phyloP scores from a whole-genome alignment of 495 filamentous ascomycete genomes.

The Xylaria longipes region DNA sequence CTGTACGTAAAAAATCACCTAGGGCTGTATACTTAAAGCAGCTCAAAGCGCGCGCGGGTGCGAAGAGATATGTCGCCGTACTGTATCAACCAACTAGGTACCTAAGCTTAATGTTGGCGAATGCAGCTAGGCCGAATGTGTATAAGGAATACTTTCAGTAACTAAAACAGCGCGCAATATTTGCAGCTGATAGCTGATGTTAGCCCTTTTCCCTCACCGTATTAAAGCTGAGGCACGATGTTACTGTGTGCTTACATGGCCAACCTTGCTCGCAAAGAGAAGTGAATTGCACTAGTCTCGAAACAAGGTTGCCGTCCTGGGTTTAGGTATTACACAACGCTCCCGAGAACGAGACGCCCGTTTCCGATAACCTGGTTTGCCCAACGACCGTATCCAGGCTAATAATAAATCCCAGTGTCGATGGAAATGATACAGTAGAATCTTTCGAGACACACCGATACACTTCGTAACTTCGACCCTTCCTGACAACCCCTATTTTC shows the following conservation, averaged over 20 bases:
- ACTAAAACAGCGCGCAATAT: neutral
- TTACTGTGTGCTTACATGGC: constrained; percentile 3
- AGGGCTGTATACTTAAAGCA: neutral
- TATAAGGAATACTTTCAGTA: neutral
- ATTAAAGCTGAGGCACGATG: neutral
- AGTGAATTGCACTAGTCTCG: neutral
- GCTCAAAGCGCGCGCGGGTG: neutral
- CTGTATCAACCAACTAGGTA: neutral
- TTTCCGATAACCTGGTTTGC: constrained; percentile 26
- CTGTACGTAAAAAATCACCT: neutral
- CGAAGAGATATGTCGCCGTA: neutral
- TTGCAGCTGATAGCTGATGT: neutral
- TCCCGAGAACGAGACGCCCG: constrained; percentile 5
- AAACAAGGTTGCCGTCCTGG: constrained; percentile 5
- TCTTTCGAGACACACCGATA: neutral
- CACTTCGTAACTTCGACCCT: neutral
- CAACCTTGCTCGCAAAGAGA: neutral
- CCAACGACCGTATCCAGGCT: constrained; percentile 7
- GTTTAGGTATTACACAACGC: neutral
- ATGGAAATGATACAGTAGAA: constrained; percentile 6
- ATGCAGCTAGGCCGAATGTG: neutral
- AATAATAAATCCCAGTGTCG: neutral
- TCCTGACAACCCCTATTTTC: neutral
- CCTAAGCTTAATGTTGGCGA: neutral
- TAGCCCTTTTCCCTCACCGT: neutral